Conservation (phyloP, 495 filamentous ascomycete genomes). For the Aspergillus sclerotioniger region DNA sequence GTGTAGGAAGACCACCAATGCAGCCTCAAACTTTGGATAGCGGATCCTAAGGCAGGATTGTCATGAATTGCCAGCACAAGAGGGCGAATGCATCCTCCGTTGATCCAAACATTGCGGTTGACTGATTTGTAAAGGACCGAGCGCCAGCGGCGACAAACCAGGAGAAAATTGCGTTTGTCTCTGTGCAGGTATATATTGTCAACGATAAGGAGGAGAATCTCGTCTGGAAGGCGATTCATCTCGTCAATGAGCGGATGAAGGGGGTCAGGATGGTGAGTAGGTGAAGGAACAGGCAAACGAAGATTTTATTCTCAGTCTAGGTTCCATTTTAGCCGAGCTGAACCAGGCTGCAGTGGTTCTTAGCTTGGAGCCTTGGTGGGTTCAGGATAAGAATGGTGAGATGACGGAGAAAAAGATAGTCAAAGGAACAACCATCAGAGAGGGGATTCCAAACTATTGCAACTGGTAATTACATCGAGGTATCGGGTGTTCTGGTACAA, state of each 20-base stretch:
- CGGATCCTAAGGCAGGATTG: conserved; percentile 2
- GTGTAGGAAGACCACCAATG: not conserved
- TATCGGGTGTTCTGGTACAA: not conserved
- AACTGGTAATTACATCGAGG: not conserved
- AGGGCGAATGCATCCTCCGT: not conserved
- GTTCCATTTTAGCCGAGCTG: too few relatives aligned
- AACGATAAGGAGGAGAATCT: not conserved
- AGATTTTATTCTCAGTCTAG: not conserved
- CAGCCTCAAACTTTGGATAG: not conserved
- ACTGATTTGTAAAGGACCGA: not conserved
- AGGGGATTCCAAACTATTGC: not conserved
- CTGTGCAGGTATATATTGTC: not conserved
- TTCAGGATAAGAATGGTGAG: too few relatives aligned
- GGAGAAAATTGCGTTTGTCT: not conserved
- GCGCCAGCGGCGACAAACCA: conserved; percentile 3
- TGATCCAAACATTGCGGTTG: not conserved
- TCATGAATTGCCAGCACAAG: not conserved
- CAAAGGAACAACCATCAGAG: not conserved
- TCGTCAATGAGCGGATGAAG: not conserved
- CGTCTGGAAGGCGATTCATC: not conserved
- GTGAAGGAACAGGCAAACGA: too few relatives aligned
- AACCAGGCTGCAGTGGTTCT: too few relatives aligned
- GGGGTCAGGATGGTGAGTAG: not conserved
- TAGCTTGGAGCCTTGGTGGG: too few relatives aligned
- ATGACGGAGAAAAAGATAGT: not conserved